A percentile compares a stretch with the other conserved stretches of the same genome.
Conservation (phyloP, 768 basidiomycete genomes). For the Boletus reticuloceps region DNA sequence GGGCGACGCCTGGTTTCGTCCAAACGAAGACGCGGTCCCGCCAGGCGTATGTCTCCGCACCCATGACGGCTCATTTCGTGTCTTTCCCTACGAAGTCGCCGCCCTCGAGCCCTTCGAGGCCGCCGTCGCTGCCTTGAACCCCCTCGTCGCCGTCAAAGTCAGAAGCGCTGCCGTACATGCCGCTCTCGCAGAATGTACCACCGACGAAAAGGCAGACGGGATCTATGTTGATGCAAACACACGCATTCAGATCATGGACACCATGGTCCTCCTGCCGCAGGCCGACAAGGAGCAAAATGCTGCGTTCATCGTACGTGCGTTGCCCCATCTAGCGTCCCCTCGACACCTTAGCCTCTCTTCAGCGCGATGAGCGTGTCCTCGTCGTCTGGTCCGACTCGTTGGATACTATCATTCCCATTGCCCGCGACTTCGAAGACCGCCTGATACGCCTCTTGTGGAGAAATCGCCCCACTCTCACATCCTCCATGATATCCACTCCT, state of each 20-base stretch:
- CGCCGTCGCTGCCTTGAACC: constrained; percentile 51
- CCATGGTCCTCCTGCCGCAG: constrained; percentile 70
- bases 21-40: constrained; percentile 45
- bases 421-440: constrained; percentile 53
- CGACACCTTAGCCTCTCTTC: not conserved
- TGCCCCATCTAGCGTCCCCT: not conserved
- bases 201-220: constrained; percentile 33
- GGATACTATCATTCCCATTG: constrained; percentile 61
- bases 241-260: constrained; percentile 81
- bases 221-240: constrained; percentile 51
- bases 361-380: constrained; percentile 82
- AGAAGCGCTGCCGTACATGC: constrained; percentile 51
- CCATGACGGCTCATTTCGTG: constrained; percentile 46
- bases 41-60: constrained; percentile 51
- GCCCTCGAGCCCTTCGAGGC: constrained; percentile 54
- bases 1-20: constrained; percentile 54
- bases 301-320: constrained; percentile 68
- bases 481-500: constrained; percentile 26
- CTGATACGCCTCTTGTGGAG: constrained; percentile 59
- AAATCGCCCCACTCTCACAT: constrained; percentile 27
- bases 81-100: constrained; percentile 54
- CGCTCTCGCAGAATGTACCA: constrained; percentile 40
- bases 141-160: constrained; percentile 54
- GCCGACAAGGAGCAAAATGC: constrained; percentile 35
- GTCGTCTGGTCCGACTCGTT: constrained; percentile 83